A percentile compares a stretch with the other conserved stretches of the same genome.
Conservation (phyloP, 2,329 filamentous ascomycete species). For the Pseudogymnoascus sp. region DNA sequence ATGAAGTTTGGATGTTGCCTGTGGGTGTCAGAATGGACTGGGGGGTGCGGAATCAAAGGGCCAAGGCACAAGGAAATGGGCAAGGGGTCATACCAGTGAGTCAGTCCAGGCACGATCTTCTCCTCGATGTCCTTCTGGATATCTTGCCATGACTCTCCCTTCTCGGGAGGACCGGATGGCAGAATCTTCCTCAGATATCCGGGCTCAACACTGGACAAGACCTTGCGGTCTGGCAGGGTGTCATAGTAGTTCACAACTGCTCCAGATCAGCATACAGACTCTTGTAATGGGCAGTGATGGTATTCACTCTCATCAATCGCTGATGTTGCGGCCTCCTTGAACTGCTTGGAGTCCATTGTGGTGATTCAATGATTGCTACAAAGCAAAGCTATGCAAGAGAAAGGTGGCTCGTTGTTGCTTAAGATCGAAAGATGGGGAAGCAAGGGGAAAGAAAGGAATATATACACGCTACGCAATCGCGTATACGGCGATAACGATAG, state of each 20-base stretch:
- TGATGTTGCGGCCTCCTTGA: conserved; percentile 65
- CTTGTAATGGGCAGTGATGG: neutral
- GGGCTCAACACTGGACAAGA: conserved; percentile 69
- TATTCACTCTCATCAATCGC: conserved; percentile 74
- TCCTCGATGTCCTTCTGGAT: conserved; percentile 78
- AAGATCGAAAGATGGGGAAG: neutral
- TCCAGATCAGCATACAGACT: conserved; percentile 12
- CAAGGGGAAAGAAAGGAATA: neutral
- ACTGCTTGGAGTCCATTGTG: conserved; percentile 69
- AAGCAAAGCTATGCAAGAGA: neutral
- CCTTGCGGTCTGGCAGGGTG: conserved; percentile 57
- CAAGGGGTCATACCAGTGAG: conserved; percentile 56
- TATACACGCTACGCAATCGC: neutral
- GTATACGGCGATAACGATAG: neutral
- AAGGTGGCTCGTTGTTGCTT: neutral
- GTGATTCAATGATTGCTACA: neutral
- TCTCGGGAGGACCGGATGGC: conserved; percentile 54
- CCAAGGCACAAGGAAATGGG: neutral
- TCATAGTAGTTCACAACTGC: conserved; percentile 79
- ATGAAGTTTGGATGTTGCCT: conserved; percentile 88
- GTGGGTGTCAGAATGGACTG: conserved; percentile 6
- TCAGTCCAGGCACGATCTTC: conserved; percentile 85
- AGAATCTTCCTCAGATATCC: conserved; percentile 79
- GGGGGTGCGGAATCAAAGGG: neutral
- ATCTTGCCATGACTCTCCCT: conserved; percentile 63